Evolutionary conservation across 805 yeast species (phyloP), one percentile per base, ranked within the genome.

Genomic region (Schwanniomyces polymorphus): DNA sequence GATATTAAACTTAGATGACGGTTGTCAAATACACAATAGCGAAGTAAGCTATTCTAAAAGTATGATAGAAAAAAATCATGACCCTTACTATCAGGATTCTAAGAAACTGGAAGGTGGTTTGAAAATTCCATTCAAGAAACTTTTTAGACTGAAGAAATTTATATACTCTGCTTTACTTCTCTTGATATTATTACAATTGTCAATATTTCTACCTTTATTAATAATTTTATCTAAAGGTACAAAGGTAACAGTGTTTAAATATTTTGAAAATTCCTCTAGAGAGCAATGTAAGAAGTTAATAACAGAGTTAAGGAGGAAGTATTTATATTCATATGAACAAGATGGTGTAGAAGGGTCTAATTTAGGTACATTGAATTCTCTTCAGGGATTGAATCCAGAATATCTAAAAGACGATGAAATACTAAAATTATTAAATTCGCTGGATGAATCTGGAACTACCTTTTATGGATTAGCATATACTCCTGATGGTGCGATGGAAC

Each of bases 381-480:
- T 49, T 10, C 49, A 49, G 14, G 67, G 71, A 5, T 56, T 78
- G 18, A 70, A 65, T 33, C 47, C 58, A 1, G 52, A 52, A 17
- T 76, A 65, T 44, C 61, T 59, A 25, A 50, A 55, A 1, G 76
- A 73, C 43, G 38, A 47, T 2, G 76, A 74, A 44, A 56, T 79
- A 0, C 47, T 58, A 18, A 45, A 55, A 0, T 51, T 78, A n/a
- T 68, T 78, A 77, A 58, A 70, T 18, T 42, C 40, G 51, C 58
- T 12, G 41, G 54, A 12, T 55, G 73, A 27, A 65, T 69, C 40
- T 27, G 67, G 48, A 23, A 44, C 53, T 17, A 41, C 71, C 2
- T 80, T 85, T 50, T 71, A 77, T 53, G 89, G 90, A 0, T 49
- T 85, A 14, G 78, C 80, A 17, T 85, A 85, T 59, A 75, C 86